Percentiles rank a stretch among this genome's conserved stretches.
Evolutionary conservation across 305 asterid genomes (phyloP).

Genomic region (Fraxinus angustifolia): DNA sequence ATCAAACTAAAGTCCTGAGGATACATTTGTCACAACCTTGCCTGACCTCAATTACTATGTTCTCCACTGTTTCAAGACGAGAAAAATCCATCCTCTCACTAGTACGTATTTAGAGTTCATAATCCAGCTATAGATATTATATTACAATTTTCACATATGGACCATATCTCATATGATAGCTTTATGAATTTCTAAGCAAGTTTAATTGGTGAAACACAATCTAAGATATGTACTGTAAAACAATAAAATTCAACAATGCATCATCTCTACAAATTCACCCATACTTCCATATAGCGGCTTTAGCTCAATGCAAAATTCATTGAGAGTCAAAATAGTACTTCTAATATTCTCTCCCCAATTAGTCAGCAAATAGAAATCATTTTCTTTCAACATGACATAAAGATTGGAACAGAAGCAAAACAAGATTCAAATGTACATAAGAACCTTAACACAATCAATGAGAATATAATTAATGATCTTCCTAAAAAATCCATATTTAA

Average conservation of each 20-base stretch:
- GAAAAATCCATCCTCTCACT: background rate
- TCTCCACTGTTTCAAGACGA: background rate
- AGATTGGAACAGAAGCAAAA: background rate
- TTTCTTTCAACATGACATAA: background rate
- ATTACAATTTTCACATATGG: background rate
- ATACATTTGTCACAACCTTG: background rate
- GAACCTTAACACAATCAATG: background rate
- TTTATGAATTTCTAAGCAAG: background rate
- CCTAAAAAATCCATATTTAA: background rate
- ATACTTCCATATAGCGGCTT: background rate
- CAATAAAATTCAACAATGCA: background rate
- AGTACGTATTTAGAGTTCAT: background rate
- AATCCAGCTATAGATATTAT: background rate
- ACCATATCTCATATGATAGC: background rate
- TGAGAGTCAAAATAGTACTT: background rate
- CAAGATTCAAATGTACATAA: background rate
- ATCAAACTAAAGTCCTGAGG: background rate
- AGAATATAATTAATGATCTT: background rate
- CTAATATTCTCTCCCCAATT: background rate
- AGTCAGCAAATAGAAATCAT: background rate
- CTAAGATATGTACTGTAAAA: background rate
- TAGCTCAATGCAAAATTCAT: background rate
- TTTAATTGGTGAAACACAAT: background rate
- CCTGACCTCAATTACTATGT: background rate
- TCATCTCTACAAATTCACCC: background rate